Evolutionary conservation across 2,329 filamentous ascomycete species (phyloP).

Genomic region (Podosphaera leucotricha): DNA sequence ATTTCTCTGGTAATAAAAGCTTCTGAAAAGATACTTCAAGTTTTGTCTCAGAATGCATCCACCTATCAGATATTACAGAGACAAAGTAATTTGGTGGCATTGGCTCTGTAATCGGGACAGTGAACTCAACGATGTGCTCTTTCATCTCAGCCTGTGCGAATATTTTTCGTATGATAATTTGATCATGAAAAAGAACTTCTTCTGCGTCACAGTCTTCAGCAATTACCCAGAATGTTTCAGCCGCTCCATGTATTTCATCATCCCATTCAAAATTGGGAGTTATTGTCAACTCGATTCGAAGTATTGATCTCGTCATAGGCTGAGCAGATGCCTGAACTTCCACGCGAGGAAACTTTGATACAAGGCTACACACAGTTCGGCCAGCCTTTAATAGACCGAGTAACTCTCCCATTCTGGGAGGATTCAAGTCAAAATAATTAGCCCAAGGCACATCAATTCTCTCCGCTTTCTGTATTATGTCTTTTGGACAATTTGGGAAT

Average conservation of each 20-base stretch:
- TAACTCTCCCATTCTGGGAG: constrained; percentile 86
- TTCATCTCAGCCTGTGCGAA: constrained; percentile 70
- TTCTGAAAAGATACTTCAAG: constrained; percentile 89
- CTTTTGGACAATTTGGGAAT: constrained; percentile 58
- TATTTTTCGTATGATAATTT: constrained; percentile 74
- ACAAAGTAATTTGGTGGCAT: constrained; percentile 99
- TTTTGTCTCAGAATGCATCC: constrained; percentile 96
- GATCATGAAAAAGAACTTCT: constrained; percentile 83
- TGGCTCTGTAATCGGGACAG: constrained; percentile 84
- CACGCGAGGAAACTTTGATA: constrained; percentile 79
- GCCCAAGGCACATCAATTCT: constrained; percentile 83
- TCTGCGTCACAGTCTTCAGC: constrained; percentile 96
- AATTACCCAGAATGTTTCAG: constrained; percentile 90
- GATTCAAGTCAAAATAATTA: constrained; percentile 88
- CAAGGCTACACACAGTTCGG: constrained; percentile 59
- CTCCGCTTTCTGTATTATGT: constrained; percentile 81
- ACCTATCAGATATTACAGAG: constrained; percentile 77
- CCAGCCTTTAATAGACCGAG: constrained; percentile 78
- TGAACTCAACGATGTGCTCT: constrained; percentile 89
- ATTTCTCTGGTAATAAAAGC: constrained; percentile 80
- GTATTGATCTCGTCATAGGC: constrained; percentile 80
- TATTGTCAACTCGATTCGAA: constrained; percentile 73
- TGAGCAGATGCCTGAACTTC: constrained; percentile 87
- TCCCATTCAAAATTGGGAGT: constrained; percentile 95
- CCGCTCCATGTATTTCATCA: constrained; percentile 60